Percentiles rank a stretch among this genome's conserved stretches.
phyloP scores from a whole-genome alignment of 2,329 filamentous ascomycete species.

The Epichloe uncinata region DNA sequence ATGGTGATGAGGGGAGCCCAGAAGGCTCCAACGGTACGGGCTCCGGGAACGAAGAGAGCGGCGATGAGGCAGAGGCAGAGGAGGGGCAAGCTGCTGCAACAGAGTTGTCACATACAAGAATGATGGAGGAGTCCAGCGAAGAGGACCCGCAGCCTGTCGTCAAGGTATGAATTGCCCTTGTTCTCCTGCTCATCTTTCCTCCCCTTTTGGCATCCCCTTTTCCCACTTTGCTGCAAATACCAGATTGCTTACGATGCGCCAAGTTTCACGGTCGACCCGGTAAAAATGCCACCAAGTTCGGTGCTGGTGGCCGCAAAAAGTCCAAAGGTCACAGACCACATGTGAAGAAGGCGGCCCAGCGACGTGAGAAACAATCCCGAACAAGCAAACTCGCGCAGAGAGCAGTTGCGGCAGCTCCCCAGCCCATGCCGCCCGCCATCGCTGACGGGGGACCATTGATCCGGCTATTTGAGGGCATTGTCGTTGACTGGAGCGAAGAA shows the following conservation, averaged over 20 bases:
- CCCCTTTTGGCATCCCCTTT: neutral
- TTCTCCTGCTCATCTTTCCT: neutral
- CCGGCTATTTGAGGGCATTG: constrained; percentile 67
- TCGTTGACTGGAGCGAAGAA: constrained; percentile 71
- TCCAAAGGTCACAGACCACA: constrained; percentile 31
- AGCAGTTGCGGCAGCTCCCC: constrained; percentile 17
- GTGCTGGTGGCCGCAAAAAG: constrained; percentile 33
- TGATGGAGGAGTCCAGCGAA: constrained; percentile 46
- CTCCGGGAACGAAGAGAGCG: constrained; percentile 38
- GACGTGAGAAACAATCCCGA: constrained; percentile 29
- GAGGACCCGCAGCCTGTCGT: constrained; percentile 28
- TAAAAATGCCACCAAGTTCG: constrained; percentile 14
- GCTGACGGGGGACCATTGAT: constrained; percentile 52
- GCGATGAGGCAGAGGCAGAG: constrained; percentile 37
- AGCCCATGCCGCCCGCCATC: constrained; percentile 24
- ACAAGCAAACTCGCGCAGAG: constrained; percentile 25
- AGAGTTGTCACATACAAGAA: constrained; percentile 32
- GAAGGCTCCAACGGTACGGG: constrained; percentile 32
- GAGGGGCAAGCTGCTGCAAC: constrained; percentile 21
- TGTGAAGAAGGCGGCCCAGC: constrained; percentile 36
- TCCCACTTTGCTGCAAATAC: neutral
- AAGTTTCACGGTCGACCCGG: constrained; percentile 10
- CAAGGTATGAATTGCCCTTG: constrained; percentile 12
- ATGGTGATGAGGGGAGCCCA: constrained; percentile 35
- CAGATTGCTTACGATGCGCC: neutral